Evolutionary conservation across 768 basidiomycete species (phyloP), one percentile per base, ranked within the genome.

Genomic region (Phylloporus sp.): DNA sequence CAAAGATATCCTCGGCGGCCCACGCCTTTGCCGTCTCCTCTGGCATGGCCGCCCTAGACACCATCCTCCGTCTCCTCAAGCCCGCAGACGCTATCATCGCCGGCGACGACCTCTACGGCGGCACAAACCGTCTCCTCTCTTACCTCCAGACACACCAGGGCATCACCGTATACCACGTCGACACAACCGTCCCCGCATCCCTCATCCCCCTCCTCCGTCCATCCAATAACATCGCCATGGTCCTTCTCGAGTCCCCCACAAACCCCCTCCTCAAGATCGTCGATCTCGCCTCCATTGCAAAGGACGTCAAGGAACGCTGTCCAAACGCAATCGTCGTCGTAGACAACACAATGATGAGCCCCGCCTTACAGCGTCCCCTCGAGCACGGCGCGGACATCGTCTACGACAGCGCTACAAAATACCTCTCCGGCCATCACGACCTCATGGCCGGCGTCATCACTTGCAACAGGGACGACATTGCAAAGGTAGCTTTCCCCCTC

Each of bases 281-380:
- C 17, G 95, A 98, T 67, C 75, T 99, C 41, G 86, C 84, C 6
- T 73, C 73, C 22, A 95, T 99, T 58, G 81, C 85, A 55, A 76
- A 79, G 44, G 77, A 90, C 55, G 89, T 95, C 55, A 93, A 94
- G 61, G 81, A 85, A 58, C 77, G 77, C 39, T 85, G 85, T 15
- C 84, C 85, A 8, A 79, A 87, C 59, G 92, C 91, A 2, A 57
- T 92, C 55, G 71, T 94, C 43, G 87, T 94, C 29, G 91, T 92
- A 18, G 96, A 98, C 66, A 98, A 99, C 64, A 98, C 96, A 50
- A 98, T 98, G 96, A 97, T 98, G 95, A 96, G 93, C 62, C 95
- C 96, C 14, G 98, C 97, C 68, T 75, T 98, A 8, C 93, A 95
- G 63, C 73, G 94, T 47, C 96, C 96, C 10, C 78, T 98, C 29